phyloP scores from a whole-genome alignment of 495 filamentous ascomycete species.

The Rhypophila decipiens region DNA sequence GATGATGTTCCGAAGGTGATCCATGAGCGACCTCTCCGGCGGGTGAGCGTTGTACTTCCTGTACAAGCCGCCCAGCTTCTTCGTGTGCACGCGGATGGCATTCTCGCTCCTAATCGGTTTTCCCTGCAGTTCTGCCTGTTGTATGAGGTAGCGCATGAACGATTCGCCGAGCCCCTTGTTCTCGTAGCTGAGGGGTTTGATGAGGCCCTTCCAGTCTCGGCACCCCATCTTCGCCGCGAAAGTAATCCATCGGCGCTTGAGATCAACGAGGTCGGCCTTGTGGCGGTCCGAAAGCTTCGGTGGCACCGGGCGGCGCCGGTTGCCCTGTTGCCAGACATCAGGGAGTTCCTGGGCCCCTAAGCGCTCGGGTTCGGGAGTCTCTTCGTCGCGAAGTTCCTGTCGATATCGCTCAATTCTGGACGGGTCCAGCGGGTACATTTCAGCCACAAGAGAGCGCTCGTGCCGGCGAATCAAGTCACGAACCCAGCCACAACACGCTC shows the following conservation, averaged over 20 bases:
- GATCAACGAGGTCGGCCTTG: constrained; percentile 10
- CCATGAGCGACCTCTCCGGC: constrained; percentile 8
- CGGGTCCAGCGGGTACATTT: constrained; percentile 7
- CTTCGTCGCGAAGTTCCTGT: constrained; percentile 9
- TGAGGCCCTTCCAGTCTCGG: constrained; percentile 6
- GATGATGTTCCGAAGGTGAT: constrained; percentile 9
- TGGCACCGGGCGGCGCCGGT: constrained; percentile 6
- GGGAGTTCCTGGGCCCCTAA: constrained; percentile 5
- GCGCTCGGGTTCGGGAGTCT: constrained; percentile 13
- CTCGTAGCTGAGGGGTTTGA: constrained; percentile 12
- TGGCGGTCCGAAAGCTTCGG: constrained; percentile 11
- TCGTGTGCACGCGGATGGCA: constrained; percentile 8
- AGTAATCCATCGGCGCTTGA: constrained; percentile 8
- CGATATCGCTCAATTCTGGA: constrained; percentile 10
- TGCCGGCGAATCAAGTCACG: constrained; percentile 4
- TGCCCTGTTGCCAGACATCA: constrained; percentile 12
- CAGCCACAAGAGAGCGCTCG: constrained; percentile 6
- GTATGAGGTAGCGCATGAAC: constrained; percentile 12
- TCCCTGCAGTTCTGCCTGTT: constrained; percentile 5
- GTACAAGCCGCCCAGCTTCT: constrained; percentile 12
- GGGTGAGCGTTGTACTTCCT: constrained; percentile 8
- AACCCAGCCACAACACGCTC: neutral
- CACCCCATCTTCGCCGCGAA: constrained; percentile 5
- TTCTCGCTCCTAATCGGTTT: constrained; percentile 8
- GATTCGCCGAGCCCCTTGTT: constrained; percentile 13